These are phyloP conservation scores for Solanum peruvianum DNA, from an alignment of 257 asterid species.

Conservation along the genomic window DNA sequence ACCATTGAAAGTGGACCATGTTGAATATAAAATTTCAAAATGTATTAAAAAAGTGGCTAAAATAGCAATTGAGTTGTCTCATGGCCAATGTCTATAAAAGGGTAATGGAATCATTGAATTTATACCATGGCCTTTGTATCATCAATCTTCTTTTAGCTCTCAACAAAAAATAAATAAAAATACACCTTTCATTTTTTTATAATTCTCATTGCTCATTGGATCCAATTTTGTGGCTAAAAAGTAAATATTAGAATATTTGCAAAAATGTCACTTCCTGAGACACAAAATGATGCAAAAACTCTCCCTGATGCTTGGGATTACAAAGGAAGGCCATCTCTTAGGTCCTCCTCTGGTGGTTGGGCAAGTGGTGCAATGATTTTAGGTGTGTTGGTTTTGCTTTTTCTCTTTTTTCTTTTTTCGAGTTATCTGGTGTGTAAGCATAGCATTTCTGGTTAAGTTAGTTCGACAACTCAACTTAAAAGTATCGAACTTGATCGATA, in stretches of 20 bases:
- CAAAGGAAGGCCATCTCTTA: slow-evolving; percentile 49
- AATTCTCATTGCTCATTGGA: background rate
- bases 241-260: background rate
- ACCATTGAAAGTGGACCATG: background rate
- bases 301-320: slow-evolving; percentile 58
- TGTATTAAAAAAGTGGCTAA: background rate
- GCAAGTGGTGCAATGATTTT: slow-evolving; percentile 50
- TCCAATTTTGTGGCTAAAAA: background rate
- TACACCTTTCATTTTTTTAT: background rate
- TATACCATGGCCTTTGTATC: background rate
- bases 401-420: fast-evolving
- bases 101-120: slow-evolving; percentile 1
- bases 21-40: background rate
- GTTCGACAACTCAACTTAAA: background rate
- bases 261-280: slow-evolving; percentile 49
- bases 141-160: background rate
- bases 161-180: background rate
- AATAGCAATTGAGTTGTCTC: background rate
- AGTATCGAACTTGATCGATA: background rate
- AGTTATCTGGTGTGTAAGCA: background rate
- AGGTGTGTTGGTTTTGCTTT: slow-evolving; percentile 8
- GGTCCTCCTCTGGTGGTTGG: slow-evolving; percentile 56
- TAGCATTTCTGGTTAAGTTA: background rate
- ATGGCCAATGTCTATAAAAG: slow-evolving; percentile 12
- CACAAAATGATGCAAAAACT: slow-evolving; percentile 27